Evolutionary conservation across 2,329 filamentous ascomycete genomes (phyloP).

Genomic region (Penicillium concentricum): DNA sequence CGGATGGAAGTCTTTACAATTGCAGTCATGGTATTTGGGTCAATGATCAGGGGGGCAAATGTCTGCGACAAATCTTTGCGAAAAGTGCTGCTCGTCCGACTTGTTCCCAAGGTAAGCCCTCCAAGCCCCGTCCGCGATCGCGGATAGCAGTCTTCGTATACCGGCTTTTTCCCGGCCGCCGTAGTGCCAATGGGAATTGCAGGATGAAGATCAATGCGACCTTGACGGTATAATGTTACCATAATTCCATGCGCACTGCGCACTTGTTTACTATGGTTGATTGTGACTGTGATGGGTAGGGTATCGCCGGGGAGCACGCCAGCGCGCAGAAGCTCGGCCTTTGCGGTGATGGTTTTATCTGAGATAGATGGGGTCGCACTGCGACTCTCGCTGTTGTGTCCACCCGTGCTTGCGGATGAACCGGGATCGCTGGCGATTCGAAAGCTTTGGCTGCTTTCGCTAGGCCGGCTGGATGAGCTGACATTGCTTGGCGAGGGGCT

Average conservation of each 20-base stretch:
- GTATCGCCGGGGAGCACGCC: slow-evolving; percentile 84
- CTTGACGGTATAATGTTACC: slow-evolving; percentile 86
- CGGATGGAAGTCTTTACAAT: slow-evolving; percentile 80
- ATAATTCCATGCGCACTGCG: slow-evolving; percentile 92
- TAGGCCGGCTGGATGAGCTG: slow-evolving; percentile 68
- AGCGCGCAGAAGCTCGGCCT: slow-evolving; percentile 75
- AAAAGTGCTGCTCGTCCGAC: slow-evolving; percentile 86
- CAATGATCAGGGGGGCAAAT: slow-evolving; percentile 82
- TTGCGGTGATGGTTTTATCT: slow-evolving; percentile 80
- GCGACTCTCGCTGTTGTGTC: slow-evolving; percentile 49
- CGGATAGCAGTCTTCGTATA: slow-evolving; percentile 82
- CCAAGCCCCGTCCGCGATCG: slow-evolving; percentile 83
- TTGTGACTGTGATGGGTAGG: slow-evolving; percentile 73
- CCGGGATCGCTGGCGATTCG: slow-evolving; percentile 51
- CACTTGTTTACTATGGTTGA: slow-evolving; percentile 85
- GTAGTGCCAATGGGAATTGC: slow-evolving; percentile 59
- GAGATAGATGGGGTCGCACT: slow-evolving; percentile 56
- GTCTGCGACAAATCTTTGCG: slow-evolving; percentile 91
- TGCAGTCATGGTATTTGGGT: slow-evolving; percentile 74
- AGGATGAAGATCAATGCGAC: slow-evolving; percentile 79
- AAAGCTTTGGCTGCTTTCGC: slow-evolving; percentile 61
- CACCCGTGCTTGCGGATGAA: slow-evolving; percentile 37
- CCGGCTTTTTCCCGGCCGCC: slow-evolving; percentile 64
- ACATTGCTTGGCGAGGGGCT: slow-evolving; percentile 63
- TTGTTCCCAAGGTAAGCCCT: slow-evolving; percentile 80